Conservation (phyloP, 2,329 filamentous ascomycete genomes). For the Talaromyces verruculosus region DNA sequence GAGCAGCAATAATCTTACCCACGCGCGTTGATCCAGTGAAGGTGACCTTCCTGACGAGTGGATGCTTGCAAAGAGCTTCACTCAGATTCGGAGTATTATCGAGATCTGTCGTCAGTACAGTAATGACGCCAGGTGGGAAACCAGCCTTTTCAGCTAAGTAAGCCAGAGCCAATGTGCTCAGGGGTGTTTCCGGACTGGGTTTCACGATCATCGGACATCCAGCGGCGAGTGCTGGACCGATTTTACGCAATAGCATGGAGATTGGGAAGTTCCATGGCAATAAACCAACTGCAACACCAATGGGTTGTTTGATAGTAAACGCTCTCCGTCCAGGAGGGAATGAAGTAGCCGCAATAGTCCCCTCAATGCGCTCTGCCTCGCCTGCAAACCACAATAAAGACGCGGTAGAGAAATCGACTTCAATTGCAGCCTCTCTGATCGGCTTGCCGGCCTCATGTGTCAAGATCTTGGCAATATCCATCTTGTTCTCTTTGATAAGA, state of each 20-base stretch:
- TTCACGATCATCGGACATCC: conserved; percentile 43
- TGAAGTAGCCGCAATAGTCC: conserved; percentile 70
- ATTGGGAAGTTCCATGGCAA: conserved; percentile 89
- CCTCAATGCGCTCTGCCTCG: conserved; percentile 71
- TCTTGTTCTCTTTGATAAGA: conserved; percentile 72
- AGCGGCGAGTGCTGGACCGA: conserved; percentile 39
- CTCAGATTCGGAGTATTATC: conserved; percentile 34
- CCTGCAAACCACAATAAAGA: conserved; percentile 83
- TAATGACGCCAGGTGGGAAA: conserved; percentile 36
- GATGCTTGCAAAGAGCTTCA: conserved; percentile 34
- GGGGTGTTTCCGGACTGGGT: conserved; percentile 38
- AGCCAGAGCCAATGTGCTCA: conserved; percentile 35
- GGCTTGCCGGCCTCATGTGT: conserved; percentile 92
- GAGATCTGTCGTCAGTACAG: conserved; percentile 36
- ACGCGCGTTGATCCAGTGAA: conserved; percentile 39
- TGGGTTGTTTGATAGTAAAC: conserved; percentile 76
- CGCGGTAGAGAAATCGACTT: conserved; percentile 69
- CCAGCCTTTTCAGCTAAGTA: conserved; percentile 38
- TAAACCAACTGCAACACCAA: conserved; percentile 79
- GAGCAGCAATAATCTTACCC: conserved; percentile 35
- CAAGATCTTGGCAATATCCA: conserved; percentile 78
- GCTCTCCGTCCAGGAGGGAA: conserved; percentile 68
- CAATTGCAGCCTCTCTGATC: conserved; percentile 69
- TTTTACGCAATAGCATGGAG: conserved; percentile 61
- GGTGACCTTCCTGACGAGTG: conserved; percentile 35